Conservation (phyloP, 345 rosid species). For the Populus euphratica region DNA sequence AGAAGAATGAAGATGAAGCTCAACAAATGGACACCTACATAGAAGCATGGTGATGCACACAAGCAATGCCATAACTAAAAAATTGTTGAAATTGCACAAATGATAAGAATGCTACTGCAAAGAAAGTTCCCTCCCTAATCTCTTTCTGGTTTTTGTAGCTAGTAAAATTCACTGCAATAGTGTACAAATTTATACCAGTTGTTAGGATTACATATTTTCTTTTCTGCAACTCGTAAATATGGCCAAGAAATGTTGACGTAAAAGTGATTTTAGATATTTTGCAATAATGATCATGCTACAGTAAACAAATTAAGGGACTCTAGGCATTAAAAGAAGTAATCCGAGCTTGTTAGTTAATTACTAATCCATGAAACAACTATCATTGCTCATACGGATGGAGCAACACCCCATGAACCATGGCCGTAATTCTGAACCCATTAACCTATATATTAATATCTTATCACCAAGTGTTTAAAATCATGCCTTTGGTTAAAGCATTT, state of each 20-base stretch:
- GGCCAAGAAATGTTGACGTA: background rate
- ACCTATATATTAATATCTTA: background rate
- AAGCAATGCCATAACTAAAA: background rate
- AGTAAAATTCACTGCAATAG: background rate
- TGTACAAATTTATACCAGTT: background rate
- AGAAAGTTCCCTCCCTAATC: background rate
- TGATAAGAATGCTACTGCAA: background rate
- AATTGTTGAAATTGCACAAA: background rate
- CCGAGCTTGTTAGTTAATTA: background rate
- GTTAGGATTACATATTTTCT: background rate
- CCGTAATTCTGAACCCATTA: background rate
- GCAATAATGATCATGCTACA: background rate
- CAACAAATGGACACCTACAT: background rate
- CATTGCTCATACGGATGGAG: background rate
- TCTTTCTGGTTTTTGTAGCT: background rate
- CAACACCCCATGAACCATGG: background rate
- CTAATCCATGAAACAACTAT: no score
- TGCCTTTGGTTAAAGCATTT: background rate
- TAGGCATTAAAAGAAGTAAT: background rate
- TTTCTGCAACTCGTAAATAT: background rate
- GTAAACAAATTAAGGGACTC: background rate
- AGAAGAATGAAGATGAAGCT: constrained; percentile 10
- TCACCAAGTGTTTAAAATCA: background rate
- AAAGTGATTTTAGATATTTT: background rate
- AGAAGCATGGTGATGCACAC: no score